A percentile compares a stretch with the other conserved stretches of the same genome.
These are phyloP conservation scores for Xylaria bambusicola DNA, from an alignment of 495 filamentous ascomycete genomes.

Conservation along the genomic window DNA sequence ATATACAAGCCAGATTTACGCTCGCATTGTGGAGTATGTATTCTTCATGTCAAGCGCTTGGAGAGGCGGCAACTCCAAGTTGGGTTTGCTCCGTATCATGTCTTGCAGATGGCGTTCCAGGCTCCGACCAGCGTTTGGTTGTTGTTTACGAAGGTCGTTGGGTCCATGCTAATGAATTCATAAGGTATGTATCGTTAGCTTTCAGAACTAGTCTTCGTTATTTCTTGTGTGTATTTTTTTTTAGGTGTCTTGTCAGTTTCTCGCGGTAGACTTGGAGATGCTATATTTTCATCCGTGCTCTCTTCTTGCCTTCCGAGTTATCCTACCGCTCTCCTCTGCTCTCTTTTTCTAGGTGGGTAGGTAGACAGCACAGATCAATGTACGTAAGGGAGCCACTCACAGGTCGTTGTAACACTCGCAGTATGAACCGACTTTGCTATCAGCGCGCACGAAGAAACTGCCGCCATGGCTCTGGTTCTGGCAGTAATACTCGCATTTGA, in stretches of 20 bases:
- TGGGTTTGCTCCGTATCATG: neutral
- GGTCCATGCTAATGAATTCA: constrained; percentile 22
- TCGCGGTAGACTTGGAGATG: no score
- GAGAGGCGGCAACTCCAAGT: no score
- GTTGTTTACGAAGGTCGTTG: constrained; percentile 24
- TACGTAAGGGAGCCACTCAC: constrained; percentile 18
- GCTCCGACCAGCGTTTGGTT: constrained; percentile 28
- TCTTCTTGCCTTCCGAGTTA: no score
- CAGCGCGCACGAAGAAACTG: constrained; percentile 33
- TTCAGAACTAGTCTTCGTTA: no score
- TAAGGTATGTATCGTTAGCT: neutral
- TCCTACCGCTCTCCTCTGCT: no score
- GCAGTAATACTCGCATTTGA: constrained; percentile 68
- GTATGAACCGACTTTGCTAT: constrained; percentile 17
- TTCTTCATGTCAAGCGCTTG: no score
- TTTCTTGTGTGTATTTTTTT: no score
- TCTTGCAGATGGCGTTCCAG: constrained; percentile 30
- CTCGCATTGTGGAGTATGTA: no score
- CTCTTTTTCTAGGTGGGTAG: neutral
- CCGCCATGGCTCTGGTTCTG: constrained; percentile 16
- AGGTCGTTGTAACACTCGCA: constrained; percentile 32
- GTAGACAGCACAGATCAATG: neutral
- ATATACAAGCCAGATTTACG: no score
- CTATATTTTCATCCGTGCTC: no score
- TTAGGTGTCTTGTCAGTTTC: no score